Evolutionary conservation across 176 grass and related monocot genomes (phyloP), one percentile per base, ranked within the genome.

Genomic region (Tillandsia leiboldiana): DNA sequence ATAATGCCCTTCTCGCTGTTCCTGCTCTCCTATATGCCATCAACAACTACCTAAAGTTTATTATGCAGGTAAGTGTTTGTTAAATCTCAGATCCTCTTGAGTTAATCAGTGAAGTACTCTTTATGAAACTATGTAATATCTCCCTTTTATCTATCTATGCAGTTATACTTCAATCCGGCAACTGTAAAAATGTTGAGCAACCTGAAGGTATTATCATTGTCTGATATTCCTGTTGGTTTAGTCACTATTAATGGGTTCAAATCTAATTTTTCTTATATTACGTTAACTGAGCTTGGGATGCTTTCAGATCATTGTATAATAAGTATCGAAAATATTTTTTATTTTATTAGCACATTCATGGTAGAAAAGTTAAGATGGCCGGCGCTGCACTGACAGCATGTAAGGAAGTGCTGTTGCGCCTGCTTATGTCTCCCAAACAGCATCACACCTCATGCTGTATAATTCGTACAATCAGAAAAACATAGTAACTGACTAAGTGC

Each of bases 131-230:
- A 54, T 68, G 26, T 79, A 53, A 12, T 33, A 58, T 63, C 26
- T 61, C 76, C 59, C 67, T 77, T 49, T 57, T 57, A 62, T 52
- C 29, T 50, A 50, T 84, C 56, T 26, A 24, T 90, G 77, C 86
- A 97, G 93, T 83, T 97, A 86, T 97, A 97, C 75, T 97, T 97
- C 82, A 92, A 97, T 83, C 93, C 93, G 51, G 64, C 93, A 58
- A 97, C 93, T 69, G 93, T 97, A 64, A 97, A 97, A 87, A 97
- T 97, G 93, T 61, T 97, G 76, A 97, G 93, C 72, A 97, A 97
- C 71, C 54, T 97, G 65, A 97, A 97, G 88, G 93, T 97, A 82
- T 17, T 67, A 24, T 58, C 64, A 54, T 77, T 10, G 42, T 70
- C 29, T 67, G 28, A 70, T 72, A 51, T 51, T 73, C 48, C 23